Evolutionary conservation across 2,329 filamentous ascomycete genomes (phyloP).

Genomic region (Tolypocladium album): DNA sequence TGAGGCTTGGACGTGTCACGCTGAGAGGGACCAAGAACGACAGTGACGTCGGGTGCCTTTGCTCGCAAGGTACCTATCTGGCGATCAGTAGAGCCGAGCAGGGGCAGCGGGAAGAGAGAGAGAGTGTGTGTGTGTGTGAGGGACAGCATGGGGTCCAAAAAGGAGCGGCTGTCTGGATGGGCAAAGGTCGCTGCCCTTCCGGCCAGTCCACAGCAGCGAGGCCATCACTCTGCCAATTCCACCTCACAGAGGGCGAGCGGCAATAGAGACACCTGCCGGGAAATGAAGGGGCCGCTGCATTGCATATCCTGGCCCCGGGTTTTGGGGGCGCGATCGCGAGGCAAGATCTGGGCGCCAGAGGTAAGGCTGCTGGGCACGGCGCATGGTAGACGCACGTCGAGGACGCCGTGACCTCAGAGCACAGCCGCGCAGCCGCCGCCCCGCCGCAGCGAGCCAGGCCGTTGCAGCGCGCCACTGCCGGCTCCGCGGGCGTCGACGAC

Average conservation of each 20-base stretch:
- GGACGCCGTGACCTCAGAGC: neutral
- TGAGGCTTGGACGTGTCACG: neutral
- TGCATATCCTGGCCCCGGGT: neutral
- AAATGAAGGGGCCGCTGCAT: neutral
- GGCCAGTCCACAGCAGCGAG: neutral
- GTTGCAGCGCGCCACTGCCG: neutral
- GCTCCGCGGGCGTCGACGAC: neutral
- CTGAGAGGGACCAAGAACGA: neutral
- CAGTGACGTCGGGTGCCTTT: neutral
- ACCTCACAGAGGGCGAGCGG: neutral
- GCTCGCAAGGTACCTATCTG: neutral
- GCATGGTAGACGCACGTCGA: neutral
- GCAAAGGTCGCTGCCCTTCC: too few species aligned
- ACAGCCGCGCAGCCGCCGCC: neutral
- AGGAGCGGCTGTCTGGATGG: neutral
- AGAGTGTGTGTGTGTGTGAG: too few species aligned
- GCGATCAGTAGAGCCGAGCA: neutral
- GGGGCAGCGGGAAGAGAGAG: too few species aligned
- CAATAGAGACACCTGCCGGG: neutral
- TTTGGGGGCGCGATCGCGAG: neutral
- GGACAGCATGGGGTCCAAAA: neutral
- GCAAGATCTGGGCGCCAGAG: neutral
- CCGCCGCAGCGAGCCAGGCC: too few species aligned
- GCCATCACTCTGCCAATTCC: too few species aligned
- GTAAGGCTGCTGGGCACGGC: neutral